phyloP scores from a whole-genome alignment of 106 monocot species.

The Hemerocallis citrina region DNA sequence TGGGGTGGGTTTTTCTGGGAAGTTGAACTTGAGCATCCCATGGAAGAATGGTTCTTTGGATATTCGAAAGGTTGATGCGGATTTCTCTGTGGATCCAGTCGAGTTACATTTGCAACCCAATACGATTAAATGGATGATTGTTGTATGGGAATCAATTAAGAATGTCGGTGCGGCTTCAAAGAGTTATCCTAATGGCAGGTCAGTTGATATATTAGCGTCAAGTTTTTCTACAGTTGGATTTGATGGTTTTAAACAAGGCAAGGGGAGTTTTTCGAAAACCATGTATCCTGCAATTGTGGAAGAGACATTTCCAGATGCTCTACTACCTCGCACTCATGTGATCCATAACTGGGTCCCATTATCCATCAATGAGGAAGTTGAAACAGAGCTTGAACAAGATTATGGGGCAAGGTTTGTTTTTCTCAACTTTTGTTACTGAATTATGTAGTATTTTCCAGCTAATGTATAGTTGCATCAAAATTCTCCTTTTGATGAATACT shows the following conservation, averaged over 20 bases:
- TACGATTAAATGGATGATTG: conserved; percentile 56
- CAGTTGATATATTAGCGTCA: conserved; percentile 14
- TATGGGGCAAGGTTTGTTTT: conserved; percentile 69
- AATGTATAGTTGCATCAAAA: not conserved
- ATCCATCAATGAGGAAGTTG: conserved; percentile 25
- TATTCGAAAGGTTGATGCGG: conserved; percentile 64
- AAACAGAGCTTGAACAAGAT: conserved; percentile 47
- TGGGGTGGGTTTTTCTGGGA: conserved; percentile 68
- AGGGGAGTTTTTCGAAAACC: conserved; percentile 10
- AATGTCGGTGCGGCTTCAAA: conserved; percentile 14
- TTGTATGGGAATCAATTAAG: conserved; percentile 50
- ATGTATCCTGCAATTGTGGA: conserved; percentile 19
- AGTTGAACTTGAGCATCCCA: conserved; percentile 78
- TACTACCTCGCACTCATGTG: conserved; percentile 42
- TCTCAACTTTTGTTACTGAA: not conserved
- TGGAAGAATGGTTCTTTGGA: conserved; percentile 90
- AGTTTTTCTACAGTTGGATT: conserved; percentile 10
- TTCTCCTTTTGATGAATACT: too few species aligned
- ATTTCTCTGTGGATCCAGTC: conserved; percentile 67
- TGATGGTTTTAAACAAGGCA: conserved; percentile 3
- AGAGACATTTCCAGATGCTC: conserved; percentile 27
- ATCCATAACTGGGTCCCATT: conserved; percentile 85
- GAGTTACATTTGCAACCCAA: conserved; percentile 52
- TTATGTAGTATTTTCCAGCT: not conserved
- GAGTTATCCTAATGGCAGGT: conserved; percentile 7